These are phyloP conservation scores for Maudiozyma barnettii DNA, from an alignment of 805 yeast species.

Conservation along the genomic window DNA sequence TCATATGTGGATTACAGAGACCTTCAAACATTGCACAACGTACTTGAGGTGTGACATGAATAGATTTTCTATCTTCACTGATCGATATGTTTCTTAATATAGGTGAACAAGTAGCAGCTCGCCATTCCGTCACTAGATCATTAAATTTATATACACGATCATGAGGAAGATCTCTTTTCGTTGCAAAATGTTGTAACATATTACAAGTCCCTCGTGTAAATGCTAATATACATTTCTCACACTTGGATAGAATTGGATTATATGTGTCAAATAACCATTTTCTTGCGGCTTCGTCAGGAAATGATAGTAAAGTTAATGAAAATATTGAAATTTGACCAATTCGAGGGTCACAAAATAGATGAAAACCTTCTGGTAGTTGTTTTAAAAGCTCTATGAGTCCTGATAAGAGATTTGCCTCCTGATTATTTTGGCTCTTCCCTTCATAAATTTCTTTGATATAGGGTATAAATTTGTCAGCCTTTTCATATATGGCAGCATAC, in stretches of 20 bases:
- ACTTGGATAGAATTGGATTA: slow-evolving; percentile 34
- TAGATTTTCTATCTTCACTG: slow-evolving; percentile 15
- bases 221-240: slow-evolving; percentile 44
- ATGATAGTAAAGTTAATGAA: slow-evolving; percentile 51
- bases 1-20: slow-evolving; percentile 41
- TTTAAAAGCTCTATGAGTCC: slow-evolving; percentile 32
- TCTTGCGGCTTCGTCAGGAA: slow-evolving; percentile 38
- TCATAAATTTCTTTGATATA: slow-evolving; percentile 23
- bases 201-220: slow-evolving; percentile 47
- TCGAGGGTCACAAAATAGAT: slow-evolving; percentile 48
- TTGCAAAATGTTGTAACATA: slow-evolving; percentile 43
- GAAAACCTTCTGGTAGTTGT: slow-evolving; percentile 27
- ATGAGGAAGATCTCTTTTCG: slow-evolving; percentile 41
- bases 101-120: slow-evolving; percentile 21
- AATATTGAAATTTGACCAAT: slow-evolving; percentile 44
- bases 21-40: slow-evolving; percentile 37
- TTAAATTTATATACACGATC: slow-evolving; percentile 30
- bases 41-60: slow-evolving; percentile 16
- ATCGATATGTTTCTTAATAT: slow-evolving; percentile 16
- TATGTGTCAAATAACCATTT: slow-evolving; percentile 35
- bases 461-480: slow-evolving; percentile 15
- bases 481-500: slow-evolving; percentile 3
- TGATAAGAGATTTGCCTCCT: slow-evolving; percentile 29
- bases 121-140: slow-evolving; percentile 30
- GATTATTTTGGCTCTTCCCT: slow-evolving; percentile 18